Evolutionary conservation across 805 yeast genomes (phyloP).

Genomic region (Metschnikowia orientalis): DNA sequence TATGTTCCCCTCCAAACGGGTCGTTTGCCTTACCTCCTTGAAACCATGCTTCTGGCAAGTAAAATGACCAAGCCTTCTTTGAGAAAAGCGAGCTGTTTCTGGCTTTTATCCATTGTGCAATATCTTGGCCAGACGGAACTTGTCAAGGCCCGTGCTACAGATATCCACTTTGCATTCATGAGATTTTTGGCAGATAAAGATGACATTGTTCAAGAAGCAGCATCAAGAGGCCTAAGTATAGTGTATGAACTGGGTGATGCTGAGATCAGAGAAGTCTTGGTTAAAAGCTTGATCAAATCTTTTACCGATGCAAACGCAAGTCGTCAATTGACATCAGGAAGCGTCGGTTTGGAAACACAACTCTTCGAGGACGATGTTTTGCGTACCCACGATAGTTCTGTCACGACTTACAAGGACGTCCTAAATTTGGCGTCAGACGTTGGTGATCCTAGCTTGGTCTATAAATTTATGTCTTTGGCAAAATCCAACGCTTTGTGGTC

Average conservation of each 20-base stretch:
- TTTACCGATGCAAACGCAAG: slow-evolving; percentile 66
- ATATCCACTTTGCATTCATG: slow-evolving; percentile 73
- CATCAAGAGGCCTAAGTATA: slow-evolving; percentile 80
- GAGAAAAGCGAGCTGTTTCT: slow-evolving; percentile 73
- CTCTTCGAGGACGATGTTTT: slow-evolving; percentile 79
- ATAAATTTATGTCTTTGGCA: slow-evolving; percentile 90
- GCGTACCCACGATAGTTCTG: slow-evolving; percentile 77
- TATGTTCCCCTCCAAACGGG: slow-evolving; percentile 19
- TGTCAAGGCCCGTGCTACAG: slow-evolving; percentile 43
- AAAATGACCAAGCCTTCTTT: slow-evolving; percentile 66
- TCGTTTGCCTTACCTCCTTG: slow-evolving; percentile 37
- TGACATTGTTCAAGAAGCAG: slow-evolving; percentile 87
- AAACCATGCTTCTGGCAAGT: slow-evolving; percentile 48
- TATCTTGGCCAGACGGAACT: slow-evolving; percentile 52
- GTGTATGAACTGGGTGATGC: slow-evolving; percentile 73
- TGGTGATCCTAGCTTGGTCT: slow-evolving; percentile 91
- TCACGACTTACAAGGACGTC: slow-evolving; percentile 89
- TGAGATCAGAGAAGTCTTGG: slow-evolving; percentile 65
- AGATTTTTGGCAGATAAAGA: slow-evolving; percentile 74
- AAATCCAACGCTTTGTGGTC: slow-evolving; percentile 87
- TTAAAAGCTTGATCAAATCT: slow-evolving; percentile 66
- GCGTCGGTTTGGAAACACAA: slow-evolving; percentile 73
- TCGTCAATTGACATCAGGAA: slow-evolving; percentile 51
- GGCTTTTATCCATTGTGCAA: slow-evolving; percentile 79
- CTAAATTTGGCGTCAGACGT: slow-evolving; percentile 86